Evolutionary conservation across 1,284 basidiomycete species (phyloP).

Genomic region (Thelephora terrestris): DNA sequence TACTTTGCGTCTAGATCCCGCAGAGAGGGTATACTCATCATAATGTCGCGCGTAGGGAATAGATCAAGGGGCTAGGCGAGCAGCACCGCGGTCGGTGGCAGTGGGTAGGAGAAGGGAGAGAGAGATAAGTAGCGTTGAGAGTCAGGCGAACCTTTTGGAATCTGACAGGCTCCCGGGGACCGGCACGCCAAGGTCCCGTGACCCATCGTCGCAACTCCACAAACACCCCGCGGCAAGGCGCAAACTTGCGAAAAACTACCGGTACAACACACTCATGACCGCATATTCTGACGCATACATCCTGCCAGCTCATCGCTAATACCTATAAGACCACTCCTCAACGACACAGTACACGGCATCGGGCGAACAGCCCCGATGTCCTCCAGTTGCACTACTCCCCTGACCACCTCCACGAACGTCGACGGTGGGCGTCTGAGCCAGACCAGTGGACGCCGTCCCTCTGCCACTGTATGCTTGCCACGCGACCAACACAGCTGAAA

Average conservation of each 20-base stretch:
- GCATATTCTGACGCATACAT: background rate
- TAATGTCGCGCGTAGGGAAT: conserved; percentile 10
- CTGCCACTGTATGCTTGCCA: conserved; percentile 18
- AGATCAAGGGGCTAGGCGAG: background rate
- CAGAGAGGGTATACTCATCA: conserved; percentile 22
- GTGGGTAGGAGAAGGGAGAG: background rate
- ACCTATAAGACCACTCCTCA: conserved; percentile 59
- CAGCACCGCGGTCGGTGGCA: background rate
- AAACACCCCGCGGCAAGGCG: background rate
- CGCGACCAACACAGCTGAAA: conserved; percentile 24
- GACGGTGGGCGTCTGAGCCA: conserved; percentile 8
- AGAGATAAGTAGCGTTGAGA: background rate
- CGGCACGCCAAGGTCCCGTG: background rate
- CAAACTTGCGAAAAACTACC: background rate
- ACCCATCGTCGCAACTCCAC: conserved; percentile 1
- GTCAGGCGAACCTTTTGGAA: background rate
- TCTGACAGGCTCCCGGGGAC: too few species aligned
- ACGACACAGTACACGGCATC: conserved; percentile 58
- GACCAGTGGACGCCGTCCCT: conserved; percentile 8
- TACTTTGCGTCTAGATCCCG: background rate
- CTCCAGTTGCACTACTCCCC: conserved; percentile 3
- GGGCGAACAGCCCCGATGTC: conserved; percentile 35
- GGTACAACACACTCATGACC: background rate
- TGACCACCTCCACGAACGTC: conserved; percentile 6
- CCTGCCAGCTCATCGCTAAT: background rate